A percentile compares a stretch with the other conserved stretches of the same genome.
Conservation (phyloP, 108 stramenopile genomes). For the Skeletonema costatum region DNA sequence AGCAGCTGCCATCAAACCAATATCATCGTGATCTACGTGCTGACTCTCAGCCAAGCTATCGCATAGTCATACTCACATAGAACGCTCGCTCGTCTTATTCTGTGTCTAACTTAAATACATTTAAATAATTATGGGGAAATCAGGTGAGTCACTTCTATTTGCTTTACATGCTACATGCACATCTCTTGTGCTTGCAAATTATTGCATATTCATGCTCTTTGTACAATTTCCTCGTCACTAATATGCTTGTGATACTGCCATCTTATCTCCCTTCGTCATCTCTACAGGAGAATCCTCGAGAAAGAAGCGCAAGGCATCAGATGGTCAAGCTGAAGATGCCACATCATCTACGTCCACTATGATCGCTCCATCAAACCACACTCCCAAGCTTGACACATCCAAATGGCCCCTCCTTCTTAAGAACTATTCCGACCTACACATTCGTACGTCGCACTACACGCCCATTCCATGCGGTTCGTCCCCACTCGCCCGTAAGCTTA, state of each 20-base stretch:
- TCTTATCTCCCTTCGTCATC: neutral
- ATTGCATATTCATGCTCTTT: neutral
- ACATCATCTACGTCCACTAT: conserved; percentile 46
- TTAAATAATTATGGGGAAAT: conserved; percentile 34
- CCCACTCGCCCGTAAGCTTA: conserved; percentile 91
- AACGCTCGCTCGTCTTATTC: neutral
- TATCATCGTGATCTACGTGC: too few relatives aligned
- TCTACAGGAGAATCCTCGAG: conserved; percentile 43
- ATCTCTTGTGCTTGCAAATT: neutral
- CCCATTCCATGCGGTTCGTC: conserved; percentile 96
- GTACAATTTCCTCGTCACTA: neutral
- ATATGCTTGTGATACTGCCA: neutral
- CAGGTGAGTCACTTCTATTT: conserved; percentile 9
- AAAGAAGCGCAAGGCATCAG: conserved; percentile 81
- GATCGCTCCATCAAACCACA: conserved; percentile 83
- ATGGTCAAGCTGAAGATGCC: conserved; percentile 42
- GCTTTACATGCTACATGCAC: neutral
- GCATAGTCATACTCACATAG: neutral
- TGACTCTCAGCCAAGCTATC: neutral
- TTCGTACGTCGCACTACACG: conserved; percentile 98
- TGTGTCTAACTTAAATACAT: neutral
- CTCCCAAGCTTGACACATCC: conserved; percentile 93
- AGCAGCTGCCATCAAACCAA: neutral
- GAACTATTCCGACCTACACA: conserved; percentile 95
- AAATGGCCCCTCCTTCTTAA: conserved; percentile 98